Evolutionary conservation across 2,329 filamentous ascomycete species (phyloP).

Genomic region (Parafenestella ontariensis): DNA sequence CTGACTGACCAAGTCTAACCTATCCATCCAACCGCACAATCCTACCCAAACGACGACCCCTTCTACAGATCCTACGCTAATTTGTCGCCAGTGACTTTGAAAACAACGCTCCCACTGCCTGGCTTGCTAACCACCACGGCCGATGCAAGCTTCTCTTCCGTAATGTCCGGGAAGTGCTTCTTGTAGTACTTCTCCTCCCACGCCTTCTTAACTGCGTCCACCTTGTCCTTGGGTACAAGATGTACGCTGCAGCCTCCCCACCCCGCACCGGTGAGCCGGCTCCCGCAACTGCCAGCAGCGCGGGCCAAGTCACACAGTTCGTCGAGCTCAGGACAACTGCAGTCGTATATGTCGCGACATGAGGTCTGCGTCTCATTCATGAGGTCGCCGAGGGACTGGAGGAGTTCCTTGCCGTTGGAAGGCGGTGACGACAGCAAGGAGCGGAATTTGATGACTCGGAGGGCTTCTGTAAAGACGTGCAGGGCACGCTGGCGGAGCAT

Average conservation of each 20-base stretch:
- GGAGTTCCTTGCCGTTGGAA: conserved; percentile 66
- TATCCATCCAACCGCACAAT: not conserved
- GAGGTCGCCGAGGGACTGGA: conserved; percentile 75
- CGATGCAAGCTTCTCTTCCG: conserved; percentile 73
- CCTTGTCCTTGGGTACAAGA: conserved; percentile 82
- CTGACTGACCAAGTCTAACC: not conserved
- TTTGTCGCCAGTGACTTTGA: conserved; percentile 42
- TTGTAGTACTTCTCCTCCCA: conserved; percentile 84
- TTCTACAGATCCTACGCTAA: conserved; percentile 26
- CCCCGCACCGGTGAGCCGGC: conserved; percentile 86
- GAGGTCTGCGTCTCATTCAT: conserved; percentile 91
- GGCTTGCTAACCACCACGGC: conserved; percentile 92
- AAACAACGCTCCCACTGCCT: conserved; percentile 67
- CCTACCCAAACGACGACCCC: not conserved
- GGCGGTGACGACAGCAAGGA: conserved; percentile 66
- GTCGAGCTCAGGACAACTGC: conserved; percentile 92
- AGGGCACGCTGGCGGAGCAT: conserved; percentile 85
- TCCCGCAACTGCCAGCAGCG: conserved; percentile 80
- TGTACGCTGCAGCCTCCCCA: conserved; percentile 98
- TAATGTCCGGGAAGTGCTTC: conserved; percentile 71
- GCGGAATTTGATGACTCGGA: conserved; percentile 85
- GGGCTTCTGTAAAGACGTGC: conserved; percentile 90
- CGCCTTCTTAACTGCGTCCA: conserved; percentile 77
- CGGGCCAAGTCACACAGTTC: conserved; percentile 82
- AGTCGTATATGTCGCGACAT: conserved; percentile 87